These are phyloP conservation scores for Ophiostoma ips DNA, from an alignment of 2,329 filamentous ascomycete species.

Conservation along the genomic window DNA sequence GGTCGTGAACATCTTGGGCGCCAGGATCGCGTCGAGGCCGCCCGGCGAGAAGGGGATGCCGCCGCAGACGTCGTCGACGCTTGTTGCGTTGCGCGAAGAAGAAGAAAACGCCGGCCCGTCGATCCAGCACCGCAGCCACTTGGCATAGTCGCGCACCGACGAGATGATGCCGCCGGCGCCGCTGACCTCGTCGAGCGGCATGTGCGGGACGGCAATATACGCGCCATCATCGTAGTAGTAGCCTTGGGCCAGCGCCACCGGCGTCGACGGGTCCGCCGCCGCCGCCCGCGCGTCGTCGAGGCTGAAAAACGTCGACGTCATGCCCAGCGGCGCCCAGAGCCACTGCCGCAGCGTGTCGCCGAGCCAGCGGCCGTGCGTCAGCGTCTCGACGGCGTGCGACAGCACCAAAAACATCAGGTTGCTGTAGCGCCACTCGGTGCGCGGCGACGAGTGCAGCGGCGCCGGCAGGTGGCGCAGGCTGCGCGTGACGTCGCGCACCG, in stretches of 20 bases:
- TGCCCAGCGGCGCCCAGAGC: conserved; percentile 31
- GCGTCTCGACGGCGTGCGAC: conserved; percentile 29
- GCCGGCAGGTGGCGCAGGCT: conserved; percentile 29
- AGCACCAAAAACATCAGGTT: conserved; percentile 38
- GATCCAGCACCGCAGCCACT: conserved; percentile 37
- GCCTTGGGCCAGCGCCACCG: conserved; percentile 24
- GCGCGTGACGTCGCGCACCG: conserved; percentile 24
- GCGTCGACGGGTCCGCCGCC: conserved; percentile 11
- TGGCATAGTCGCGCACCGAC: conserved; percentile 34
- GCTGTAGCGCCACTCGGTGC: conserved; percentile 33
- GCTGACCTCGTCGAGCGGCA: conserved; percentile 19
- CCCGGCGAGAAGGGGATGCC: conserved; percentile 22
- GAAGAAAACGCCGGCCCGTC: conserved; percentile 12
- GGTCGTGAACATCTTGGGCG: conserved; percentile 19
- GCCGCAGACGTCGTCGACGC: conserved; percentile 6
- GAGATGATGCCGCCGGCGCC: conserved; percentile 31
- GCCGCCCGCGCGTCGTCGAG: conserved; percentile 19
- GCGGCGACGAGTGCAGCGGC: conserved; percentile 21
- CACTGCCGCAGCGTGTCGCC: conserved; percentile 24
- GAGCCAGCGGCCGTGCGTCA: conserved; percentile 23
- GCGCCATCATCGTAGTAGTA: conserved; percentile 25
- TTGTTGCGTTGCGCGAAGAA: too few relatives aligned
- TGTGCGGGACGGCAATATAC: conserved; percentile 17
- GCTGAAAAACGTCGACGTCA: conserved; percentile 26
- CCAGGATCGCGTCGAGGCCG: conserved; percentile 21